These are phyloP conservation scores for Bipolaris zeicola DNA, from an alignment of 2,329 filamentous ascomycete genomes.

Conservation along the genomic window DNA sequence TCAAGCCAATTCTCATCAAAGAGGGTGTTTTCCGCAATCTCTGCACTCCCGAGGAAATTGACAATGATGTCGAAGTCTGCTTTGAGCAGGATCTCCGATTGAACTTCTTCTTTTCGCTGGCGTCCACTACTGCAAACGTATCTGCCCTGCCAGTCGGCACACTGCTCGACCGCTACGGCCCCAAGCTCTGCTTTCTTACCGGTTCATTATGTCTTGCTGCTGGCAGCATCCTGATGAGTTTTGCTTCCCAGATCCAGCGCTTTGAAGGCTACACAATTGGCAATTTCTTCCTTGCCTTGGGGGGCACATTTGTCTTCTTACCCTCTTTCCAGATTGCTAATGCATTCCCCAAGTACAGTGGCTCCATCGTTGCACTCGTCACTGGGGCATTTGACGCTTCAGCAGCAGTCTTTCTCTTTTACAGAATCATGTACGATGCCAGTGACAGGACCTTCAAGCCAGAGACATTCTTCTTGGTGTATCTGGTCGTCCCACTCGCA, in stretches of 20 bases:
- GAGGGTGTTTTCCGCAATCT: constrained; percentile 47
- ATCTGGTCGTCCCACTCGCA: constrained; percentile 71
- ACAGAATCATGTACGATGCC: constrained; percentile 71
- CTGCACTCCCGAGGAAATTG: constrained; percentile 45
- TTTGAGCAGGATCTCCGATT: constrained; percentile 48
- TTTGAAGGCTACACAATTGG: constrained; percentile 65
- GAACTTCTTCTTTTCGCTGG: constrained; percentile 47
- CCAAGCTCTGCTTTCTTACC: constrained; percentile 39
- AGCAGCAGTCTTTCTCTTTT: constrained; percentile 76
- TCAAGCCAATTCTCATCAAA: constrained; percentile 49
- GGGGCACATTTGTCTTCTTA: constrained; percentile 82
- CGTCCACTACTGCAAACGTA: constrained; percentile 48
- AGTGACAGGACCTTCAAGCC: constrained; percentile 64
- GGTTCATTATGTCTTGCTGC: constrained; percentile 40
- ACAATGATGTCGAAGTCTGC: constrained; percentile 43
- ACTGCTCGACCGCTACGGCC: constrained; percentile 47
- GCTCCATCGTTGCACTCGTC: constrained; percentile 77
- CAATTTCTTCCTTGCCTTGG: constrained; percentile 77
- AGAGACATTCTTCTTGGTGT: constrained; percentile 72
- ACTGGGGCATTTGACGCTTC: constrained; percentile 85
- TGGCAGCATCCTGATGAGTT: constrained; percentile 46
- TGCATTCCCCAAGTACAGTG: constrained; percentile 76
- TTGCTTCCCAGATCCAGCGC: constrained; percentile 43
- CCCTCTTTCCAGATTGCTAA: constrained; percentile 85
- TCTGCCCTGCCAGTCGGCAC: constrained; percentile 46